A percentile compares a stretch with the other conserved stretches of the same genome.
These are phyloP conservation scores for Martensiomyces pterosporus DNA, from an alignment of 192 early-diverging fungal genomes.

Conservation along the genomic window DNA sequence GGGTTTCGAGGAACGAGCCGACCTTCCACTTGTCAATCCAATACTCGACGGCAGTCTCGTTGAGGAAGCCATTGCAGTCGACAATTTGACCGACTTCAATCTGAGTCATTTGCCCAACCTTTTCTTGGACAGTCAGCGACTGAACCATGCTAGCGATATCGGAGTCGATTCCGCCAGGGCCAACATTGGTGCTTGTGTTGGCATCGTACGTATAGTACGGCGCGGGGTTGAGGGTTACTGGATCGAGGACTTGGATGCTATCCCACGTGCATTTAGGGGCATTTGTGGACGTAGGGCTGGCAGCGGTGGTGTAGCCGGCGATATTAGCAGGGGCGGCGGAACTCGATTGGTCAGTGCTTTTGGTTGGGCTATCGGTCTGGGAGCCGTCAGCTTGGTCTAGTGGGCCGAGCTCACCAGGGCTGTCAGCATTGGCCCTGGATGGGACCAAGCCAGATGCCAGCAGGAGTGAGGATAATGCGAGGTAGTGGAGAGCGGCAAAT, in stretches of 20 bases:
- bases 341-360: too few species aligned
- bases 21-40: conserved; percentile 57
- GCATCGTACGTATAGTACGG: conserved; percentile 9
- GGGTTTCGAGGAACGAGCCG: conserved; percentile 59
- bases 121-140: conserved; percentile 50
- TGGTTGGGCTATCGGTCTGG: too few species aligned
- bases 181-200: background rate
- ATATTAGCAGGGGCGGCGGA: too few species aligned
- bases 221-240: conserved; percentile 5
- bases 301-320: too few species aligned
- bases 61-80: conserved; percentile 52
- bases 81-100: conserved; percentile 56
- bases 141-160: conserved; percentile 49
- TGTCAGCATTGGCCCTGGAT: too few species aligned
- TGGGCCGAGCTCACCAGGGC: too few species aligned
- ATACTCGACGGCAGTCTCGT: conserved; percentile 52
- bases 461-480: too few species aligned
- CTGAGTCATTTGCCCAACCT: conserved; percentile 67
- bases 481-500: too few species aligned
- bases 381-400: too few species aligned
- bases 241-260: conserved; percentile 14
- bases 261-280: conserved; percentile 18
- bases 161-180: conserved; percentile 35
- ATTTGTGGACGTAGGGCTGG: too few species aligned
- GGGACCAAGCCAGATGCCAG: too few species aligned